phyloP scores from a whole-genome alignment of 129 eudicot genomes.

The Kitagawia praeruptora region DNA sequence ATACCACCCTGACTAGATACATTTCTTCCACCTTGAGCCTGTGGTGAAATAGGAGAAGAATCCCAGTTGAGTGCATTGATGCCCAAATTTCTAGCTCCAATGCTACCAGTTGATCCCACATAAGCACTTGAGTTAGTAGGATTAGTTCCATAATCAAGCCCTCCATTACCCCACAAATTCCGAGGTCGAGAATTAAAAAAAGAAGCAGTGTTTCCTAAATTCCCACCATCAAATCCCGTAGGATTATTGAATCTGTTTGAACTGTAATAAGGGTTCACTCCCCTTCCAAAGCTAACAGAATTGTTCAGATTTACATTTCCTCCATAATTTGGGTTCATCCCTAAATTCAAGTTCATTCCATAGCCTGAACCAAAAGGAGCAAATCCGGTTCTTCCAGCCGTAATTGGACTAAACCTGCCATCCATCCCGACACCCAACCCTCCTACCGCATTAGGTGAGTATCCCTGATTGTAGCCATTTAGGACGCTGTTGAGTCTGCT shows the following conservation, averaged over 20 bases:
- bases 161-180: constrained; percentile 56
- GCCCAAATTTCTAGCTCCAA: constrained; percentile 39
- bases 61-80: constrained; percentile 52
- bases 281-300: constrained; percentile 39
- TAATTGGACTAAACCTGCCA: constrained; percentile 35
- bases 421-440: constrained; percentile 59
- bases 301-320: constrained; percentile 41
- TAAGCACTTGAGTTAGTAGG: constrained; percentile 31
- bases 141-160: constrained; percentile 40
- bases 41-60: constrained; percentile 32
- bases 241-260: constrained; percentile 44
- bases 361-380: constrained; percentile 40
- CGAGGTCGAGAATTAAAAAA: constrained; percentile 47
- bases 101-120: constrained; percentile 33
- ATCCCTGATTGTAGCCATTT: constrained; percentile 49
- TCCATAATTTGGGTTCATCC: constrained; percentile 27
- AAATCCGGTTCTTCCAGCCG: constrained; percentile 39
- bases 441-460: constrained; percentile 36
- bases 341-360: constrained; percentile 56
- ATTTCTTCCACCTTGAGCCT: constrained; percentile 43
- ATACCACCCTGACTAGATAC: constrained; percentile 38
- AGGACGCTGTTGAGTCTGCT: constrained; percentile 38
- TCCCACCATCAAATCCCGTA: constrained; percentile 43
- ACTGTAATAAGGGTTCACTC: constrained; percentile 37
- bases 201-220: constrained; percentile 43